Evolutionary conservation across 805 yeast species (phyloP), one percentile per base, ranked within the genome.

Genomic region (Candida arabinofermentans): DNA sequence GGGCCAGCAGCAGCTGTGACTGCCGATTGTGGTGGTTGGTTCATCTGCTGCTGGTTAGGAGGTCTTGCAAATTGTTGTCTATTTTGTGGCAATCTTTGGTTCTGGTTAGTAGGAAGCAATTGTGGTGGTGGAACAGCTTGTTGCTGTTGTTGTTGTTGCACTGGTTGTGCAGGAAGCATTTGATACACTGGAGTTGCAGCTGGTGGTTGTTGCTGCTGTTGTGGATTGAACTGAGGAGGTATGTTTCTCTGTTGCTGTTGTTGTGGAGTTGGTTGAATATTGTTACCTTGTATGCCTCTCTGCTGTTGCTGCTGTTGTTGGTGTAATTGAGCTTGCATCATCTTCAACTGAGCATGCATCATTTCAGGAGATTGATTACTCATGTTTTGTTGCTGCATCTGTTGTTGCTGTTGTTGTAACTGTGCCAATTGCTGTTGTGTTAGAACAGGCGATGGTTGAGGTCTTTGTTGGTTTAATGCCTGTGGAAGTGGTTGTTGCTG

Each of bases 61-160:
- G 38, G 26, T 14, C 43, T 42, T 13, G 46, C 47, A 39, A 48
- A 46, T 19, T 40, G 49, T 16, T 49, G 57, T 17, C 49, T 39
- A 13, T 47, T 35, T 19, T 51, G 56, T 7, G 47, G 45, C 35
- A 45, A 22, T 21, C 53, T 44, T 34, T 59, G 65, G 34, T 58
- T 59, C 40, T 61, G 66, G 37, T 60, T 62, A 3, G 66, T 62
- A 2, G 66, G 66, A 8, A 62, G 46, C 38, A 61, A 65, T 30
- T 54, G 58, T 7, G 51, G 47, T 24, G 36, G 48, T 12, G 26
- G 48, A 31, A 43, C 49, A 3, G 30, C 24, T n/a, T 36, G 50
- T 24, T 33, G 48, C 23, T 50, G 56, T 24, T 41, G 38, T 37
- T 39, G 47, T 16, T 40, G 41, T n/a, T 21, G 14, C 3, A 30